Base-by-base conservation (phyloP, 192 early-diverging fungal species). In the Coemansia sp. region DNA sequence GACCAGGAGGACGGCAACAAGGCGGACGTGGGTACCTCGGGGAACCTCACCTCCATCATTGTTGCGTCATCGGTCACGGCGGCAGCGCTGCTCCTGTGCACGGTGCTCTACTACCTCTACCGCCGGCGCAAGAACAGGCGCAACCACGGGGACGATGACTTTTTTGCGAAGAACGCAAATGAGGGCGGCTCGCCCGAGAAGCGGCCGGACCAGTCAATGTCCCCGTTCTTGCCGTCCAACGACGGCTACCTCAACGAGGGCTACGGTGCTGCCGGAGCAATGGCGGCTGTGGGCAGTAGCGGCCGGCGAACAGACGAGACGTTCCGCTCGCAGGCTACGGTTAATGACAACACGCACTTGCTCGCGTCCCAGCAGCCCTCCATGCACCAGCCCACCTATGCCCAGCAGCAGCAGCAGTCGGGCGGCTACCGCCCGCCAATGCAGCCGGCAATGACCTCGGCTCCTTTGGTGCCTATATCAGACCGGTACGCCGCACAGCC, bases 1-100 rank as follows among this genome's bases (percentile, higher is more conserved):
- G 67, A 70, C 39, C 46, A 59, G 45, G 45, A 51, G 18, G 46
- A 72, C 46, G 68, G 63, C 26, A 56, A 61, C 41, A 72, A 72
- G 63, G 68, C 67, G 6, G 53, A 72, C 27, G 61, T 65, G 2
- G 63, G 63, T 3, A 17, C 51, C 11, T 60, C 62, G n/a, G 41
- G 47, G 22, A 72, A 72, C 40, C 56, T 56, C 3, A 58, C 61
- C 18, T 60, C 68, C 0, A 50, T 65, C 29, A 72, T 72, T 37
- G 63, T 55, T 4, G 68, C 68, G 17, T 44, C 68, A 8, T 20
- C 20, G 11, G 61, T 55, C 18, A 65, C 61, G 2, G 62, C 62
- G 6, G 48, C 49, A 12, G 68, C 51, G 4, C 57, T 72, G 33
- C 44, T 65, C 36, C 38, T 65, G 21, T 52, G 46, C 17, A 63